Conservation (phyloP, 1,139 yeast genomes). For the Nadsonia starkeyi-henricii region DNA sequence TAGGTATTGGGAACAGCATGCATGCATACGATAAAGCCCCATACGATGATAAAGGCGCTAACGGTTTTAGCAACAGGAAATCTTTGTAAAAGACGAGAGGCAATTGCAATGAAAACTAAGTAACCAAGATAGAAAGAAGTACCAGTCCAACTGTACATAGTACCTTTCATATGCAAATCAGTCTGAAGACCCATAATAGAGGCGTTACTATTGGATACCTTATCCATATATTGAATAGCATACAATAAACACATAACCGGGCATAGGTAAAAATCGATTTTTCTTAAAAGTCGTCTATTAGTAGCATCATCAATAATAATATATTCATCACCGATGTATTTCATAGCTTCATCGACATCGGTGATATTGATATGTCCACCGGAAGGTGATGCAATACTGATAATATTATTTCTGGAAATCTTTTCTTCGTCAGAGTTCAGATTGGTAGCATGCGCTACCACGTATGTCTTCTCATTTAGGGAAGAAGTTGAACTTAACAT, state of each 20-base stretch:
- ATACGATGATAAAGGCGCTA: constrained; percentile 30
- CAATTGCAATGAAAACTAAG: constrained; percentile 38
- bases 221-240: constrained; percentile 56
- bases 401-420: too few species aligned
- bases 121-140: constrained; percentile 42
- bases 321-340: neutral
- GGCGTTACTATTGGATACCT: constrained; percentile 43
- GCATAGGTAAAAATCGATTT: constrained; percentile 39
- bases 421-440: too few species aligned
- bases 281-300: constrained; percentile 28
- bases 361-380: neutral
- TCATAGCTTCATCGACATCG: neutral
- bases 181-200: constrained; percentile 42
- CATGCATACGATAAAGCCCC: constrained; percentile 39
- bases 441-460: too few species aligned
- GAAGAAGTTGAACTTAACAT: too few species aligned
- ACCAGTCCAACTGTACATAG: constrained; percentile 37
- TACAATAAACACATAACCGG: constrained; percentile 45
- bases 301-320: constrained; percentile 13
- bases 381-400: neutral
- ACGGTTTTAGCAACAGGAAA: constrained; percentile 35
- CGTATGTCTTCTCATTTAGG: too few species aligned
- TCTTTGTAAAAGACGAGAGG: constrained; percentile 33
- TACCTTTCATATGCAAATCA: constrained; percentile 22
- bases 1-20: constrained; percentile 34